Base-by-base conservation (phyloP, 1,284 basidiomycete genomes). In the Crucibulum cyathiforme region DNA sequence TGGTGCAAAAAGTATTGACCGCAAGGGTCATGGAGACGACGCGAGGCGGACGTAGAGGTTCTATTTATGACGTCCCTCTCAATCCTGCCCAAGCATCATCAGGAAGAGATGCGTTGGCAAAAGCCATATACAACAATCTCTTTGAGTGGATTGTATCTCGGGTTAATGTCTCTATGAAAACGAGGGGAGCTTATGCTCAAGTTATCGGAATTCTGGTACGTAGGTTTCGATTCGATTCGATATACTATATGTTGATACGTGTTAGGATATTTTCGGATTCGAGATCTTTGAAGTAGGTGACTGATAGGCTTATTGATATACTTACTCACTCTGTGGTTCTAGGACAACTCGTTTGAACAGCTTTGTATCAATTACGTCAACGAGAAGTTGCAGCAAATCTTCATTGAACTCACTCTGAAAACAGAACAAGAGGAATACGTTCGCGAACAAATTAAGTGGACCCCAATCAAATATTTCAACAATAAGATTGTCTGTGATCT, bases 281-380 rank as follows among this genome's bases (percentile, higher is more conserved):
- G 96, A 99, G 75, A 99, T 99, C 72, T 98, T 98, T 74, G 92
- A 96, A 80, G 92, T 90, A 66, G 45, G 71, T 56, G 48, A 15
- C 46, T 49, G 31, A 8, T 35, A 36, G 53, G 34, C 15, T 24
- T 15, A 12, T 10, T 53, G 12, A 13, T 6, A 9, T 48, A 12
- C 17, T 43, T 59, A 10, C 49, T 58, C 45, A 61, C 24, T 38
- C 41, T 12, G n/a, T 52, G 6, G 41, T 38, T 66, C 10, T 56
- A 95, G 90, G 93, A 98, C 77, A 99, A 99, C 80, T 98, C 95
- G 7, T 98, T 98, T 73, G 97, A 98, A 74, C 96, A 99, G 78
- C 88, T 99, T 19, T 99, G 98, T 82, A 99, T 99, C 86, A 99
- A 99, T 82, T 99, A 99, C 71, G 98, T 99, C 81, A 99, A 99